Base-by-base conservation (phyloP, 2,329 filamentous ascomycete genomes). In the Penicillium expansum region DNA sequence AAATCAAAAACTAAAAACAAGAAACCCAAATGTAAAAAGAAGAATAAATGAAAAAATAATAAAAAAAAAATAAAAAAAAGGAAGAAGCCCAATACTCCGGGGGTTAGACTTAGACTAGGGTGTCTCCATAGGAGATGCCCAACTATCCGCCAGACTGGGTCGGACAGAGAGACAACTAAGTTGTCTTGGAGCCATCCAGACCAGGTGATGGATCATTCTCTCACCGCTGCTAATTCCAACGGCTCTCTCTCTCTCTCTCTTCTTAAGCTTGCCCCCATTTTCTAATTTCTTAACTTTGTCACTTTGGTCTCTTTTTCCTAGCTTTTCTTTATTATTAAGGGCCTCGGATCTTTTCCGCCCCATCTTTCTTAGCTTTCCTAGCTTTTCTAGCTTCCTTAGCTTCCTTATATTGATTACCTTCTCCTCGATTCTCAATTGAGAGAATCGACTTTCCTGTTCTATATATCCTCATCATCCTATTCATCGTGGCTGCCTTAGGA, bases 401-500 rank as follows among this genome's bases (percentile, higher is more conserved):
- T 52, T 50, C 39, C 24, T 38, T 51, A 53, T 37, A 43, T 51
- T 39, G 27, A 44, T 32, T 22, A n/a, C 35, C 27, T 48, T 14
- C 11, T 27, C 32, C 11, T 44, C 38, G 49, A 41, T 33, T 30
- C 47, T 57, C 48, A 55, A 51, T 50, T 54, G 48, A 49, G 48
- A 42, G 38, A 60, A 30, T 57, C 50, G 41, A 35, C 27, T 41
- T 32, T 29, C 18, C 43, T 55, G 1, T 43, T 48, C 18, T 55
- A 53, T 43, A 48, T 22, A 37, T 48, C 38, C 20, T 20, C 32
- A 35, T 38, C 48, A 59, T 41, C 27, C 33, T 57, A 41, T 43
- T 67, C 73, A 75, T 59, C 70, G 71, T 76, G 74, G 75, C 74
- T 71, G 72, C 72, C 60, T 67, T 76, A 57, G 73, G 70, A 59